Conservation (phyloP, 2,329 filamentous ascomycete species). For the Cladosporium halotolerans region DNA sequence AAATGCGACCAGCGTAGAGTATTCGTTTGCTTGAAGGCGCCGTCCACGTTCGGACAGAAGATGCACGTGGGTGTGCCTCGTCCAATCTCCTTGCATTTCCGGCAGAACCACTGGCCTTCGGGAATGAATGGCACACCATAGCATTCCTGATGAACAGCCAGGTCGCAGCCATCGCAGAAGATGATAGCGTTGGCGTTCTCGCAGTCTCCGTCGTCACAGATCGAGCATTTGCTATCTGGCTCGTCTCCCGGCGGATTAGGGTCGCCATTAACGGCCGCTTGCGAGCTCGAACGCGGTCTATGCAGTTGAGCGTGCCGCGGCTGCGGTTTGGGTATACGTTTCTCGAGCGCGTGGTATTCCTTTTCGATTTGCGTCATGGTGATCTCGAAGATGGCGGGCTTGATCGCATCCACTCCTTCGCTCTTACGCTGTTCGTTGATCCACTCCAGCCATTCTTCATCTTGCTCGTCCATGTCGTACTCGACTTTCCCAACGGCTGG, state of each 20-base stretch:
- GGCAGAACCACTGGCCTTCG: constrained; percentile 95
- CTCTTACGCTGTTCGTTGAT: constrained; percentile 72
- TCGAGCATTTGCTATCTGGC: constrained; percentile 93
- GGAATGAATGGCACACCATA: constrained; percentile 98
- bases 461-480: constrained; percentile 99
- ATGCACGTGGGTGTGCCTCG: constrained; percentile 91
- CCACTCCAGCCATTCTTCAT: constrained; percentile 88
- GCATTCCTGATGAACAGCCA: constrained; percentile 97
- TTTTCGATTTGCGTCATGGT: constrained; percentile 99
- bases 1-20: constrained; percentile 95
- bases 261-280: constrained; percentile 92
- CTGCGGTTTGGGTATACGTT: constrained; percentile 92
- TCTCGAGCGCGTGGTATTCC: constrained; percentile 94
- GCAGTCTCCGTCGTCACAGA: constrained; percentile 98
- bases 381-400: constrained; percentile 91
- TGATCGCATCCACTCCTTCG: constrained; percentile 73
- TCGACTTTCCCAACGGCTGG: constrained; percentile 70
- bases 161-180: constrained; percentile 95
- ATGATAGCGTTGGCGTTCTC: constrained; percentile 99
- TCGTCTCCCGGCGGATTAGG: constrained; percentile 75
- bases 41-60: constrained; percentile 95
- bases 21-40: constrained; percentile 97
- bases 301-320: constrained; percentile 94
- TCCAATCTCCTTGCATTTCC: constrained; percentile 93
- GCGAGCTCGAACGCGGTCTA: constrained; percentile 84